A percentile compares a stretch with the other conserved stretches of the same genome.
These are phyloP conservation scores for Actinomortierella ambigua DNA, from an alignment of 371 early-diverging fungal genomes.

Conservation along the genomic window DNA sequence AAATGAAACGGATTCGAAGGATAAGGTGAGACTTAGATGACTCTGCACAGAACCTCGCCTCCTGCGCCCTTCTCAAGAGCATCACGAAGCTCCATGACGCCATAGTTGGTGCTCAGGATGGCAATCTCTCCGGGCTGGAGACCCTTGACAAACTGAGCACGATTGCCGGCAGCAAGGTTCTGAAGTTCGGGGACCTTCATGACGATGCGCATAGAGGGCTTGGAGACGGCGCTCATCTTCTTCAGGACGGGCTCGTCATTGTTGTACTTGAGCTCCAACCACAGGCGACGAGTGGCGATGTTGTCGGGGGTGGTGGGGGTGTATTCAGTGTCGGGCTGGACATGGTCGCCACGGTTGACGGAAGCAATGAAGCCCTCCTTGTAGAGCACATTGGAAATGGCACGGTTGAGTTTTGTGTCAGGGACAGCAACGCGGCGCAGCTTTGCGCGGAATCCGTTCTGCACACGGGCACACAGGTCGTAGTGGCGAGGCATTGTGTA, in stretches of 20 bases:
- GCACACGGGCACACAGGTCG: constrained; percentile 92
- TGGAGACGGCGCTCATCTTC: constrained; percentile 75
- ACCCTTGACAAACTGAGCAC: constrained; percentile 78
- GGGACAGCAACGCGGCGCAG: constrained; percentile 88
- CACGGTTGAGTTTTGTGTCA: constrained; percentile 87
- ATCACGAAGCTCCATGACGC: constrained; percentile 92
- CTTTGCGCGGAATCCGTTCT: constrained; percentile 87
- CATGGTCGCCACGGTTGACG: constrained; percentile 79
- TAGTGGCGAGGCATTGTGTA: constrained; percentile 76
- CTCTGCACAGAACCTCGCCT: constrained; percentile 89
- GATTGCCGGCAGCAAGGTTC: constrained; percentile 70
- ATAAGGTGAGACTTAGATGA: constrained; percentile 19
- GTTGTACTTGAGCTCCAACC: constrained; percentile 94
- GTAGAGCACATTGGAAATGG: constrained; percentile 86
- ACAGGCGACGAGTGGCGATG: constrained; percentile 85
- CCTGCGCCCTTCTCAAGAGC: constrained; percentile 86
- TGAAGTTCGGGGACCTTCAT: constrained; percentile 83
- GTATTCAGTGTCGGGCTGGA: constrained; percentile 70
- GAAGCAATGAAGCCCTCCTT: constrained; percentile 90
- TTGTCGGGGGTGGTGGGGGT: constrained; percentile 84
- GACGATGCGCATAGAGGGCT: constrained; percentile 82
- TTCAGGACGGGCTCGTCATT: constrained; percentile 82
- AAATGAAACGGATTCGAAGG: no score
- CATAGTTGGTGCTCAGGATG: constrained; percentile 85
- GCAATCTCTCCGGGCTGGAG: constrained; percentile 91